Base-by-base conservation (phyloP, 139 green algal species). In the Desmodesmus armatus region DNA sequence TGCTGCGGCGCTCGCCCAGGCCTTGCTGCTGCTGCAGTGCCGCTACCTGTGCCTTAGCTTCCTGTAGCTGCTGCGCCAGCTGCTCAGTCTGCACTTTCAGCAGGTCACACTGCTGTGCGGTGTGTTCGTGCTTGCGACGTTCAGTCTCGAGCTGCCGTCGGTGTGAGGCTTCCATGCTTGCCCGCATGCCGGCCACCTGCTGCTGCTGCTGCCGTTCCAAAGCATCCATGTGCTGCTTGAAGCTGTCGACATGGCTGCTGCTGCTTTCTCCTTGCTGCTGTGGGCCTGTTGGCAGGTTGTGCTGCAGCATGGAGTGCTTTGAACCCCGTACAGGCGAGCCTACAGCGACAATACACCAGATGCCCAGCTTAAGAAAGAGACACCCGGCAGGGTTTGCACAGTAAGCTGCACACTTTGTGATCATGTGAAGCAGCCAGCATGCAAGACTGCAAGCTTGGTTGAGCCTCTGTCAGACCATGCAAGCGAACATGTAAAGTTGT, bases 191-290 rank as follows among this genome's bases (percentile, higher is more conserved):
- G 9, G 27, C 39, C 35, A 25, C 66, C 44, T 67, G 44, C 65
- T 80, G 80, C 49, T 80, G 35, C 80, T 80, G 80, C 3, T 78
- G 27, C 67, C 43, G 66, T n/a, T n/a, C n/a, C n/a, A n/a, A n/a
- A 65, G 19, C 19, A 19, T 65, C 19, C 53, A 21, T 21, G 53
- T 65, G 53, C 53, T 21, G 53, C 53, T n/a, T n/a, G 53, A 19
- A 21, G 19, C 19, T 21, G 53, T 65, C 19, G 53, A 65, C 19
- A 19, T 65, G 19, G 53, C 19, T 21, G 53, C 19, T 21, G 21
- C 53, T 65, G 53, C 53, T 21, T 19, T 65, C 53, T n/a, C n/a
- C n/a, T n/a, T n/a, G n/a, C n/a, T n/a, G n/a, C n/a, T n/a, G n/a
- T n/a, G n/a, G n/a, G n/a, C n/a, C n/a, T n/a, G n/a, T n/a, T n/a